A percentile compares a stretch with the other conserved stretches of the same genome.
These are phyloP conservation scores for Mycena vulgaris DNA, from an alignment of 768 basidiomycete species.

Conservation along the genomic window DNA sequence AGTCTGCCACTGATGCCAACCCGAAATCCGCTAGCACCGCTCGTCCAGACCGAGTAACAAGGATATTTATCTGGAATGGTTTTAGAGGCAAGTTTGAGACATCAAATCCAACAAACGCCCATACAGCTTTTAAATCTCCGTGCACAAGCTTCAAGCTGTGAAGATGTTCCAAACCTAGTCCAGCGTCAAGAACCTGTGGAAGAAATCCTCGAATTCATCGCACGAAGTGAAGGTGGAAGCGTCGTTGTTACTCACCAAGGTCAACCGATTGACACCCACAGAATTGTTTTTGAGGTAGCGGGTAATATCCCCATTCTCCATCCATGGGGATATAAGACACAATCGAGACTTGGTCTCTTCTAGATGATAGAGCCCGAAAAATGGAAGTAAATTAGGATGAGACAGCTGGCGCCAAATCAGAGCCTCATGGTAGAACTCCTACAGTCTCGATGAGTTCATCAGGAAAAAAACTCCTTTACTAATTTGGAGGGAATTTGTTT, in stretches of 20 bases:
- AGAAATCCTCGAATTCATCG: too few relatives aligned
- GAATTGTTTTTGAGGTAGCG: constrained; percentile 47
- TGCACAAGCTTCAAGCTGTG: constrained; percentile 47
- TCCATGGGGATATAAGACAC: constrained; percentile 58
- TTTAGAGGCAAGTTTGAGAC: not conserved
- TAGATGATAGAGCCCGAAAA: constrained; percentile 46
- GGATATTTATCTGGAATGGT: constrained; percentile 42
- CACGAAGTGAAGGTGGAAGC: not conserved
- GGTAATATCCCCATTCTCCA: constrained; percentile 50
- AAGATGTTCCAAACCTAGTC: constrained; percentile 47
- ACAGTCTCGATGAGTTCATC: too few relatives aligned
- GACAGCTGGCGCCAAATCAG: constrained; percentile 51
- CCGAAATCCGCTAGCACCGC: constrained; percentile 50
- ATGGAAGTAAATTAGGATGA: constrained; percentile 50
- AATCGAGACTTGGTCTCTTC: constrained; percentile 34
- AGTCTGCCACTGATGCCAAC: constrained; percentile 41
- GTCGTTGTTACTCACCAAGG: constrained; percentile 49
- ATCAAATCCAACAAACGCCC: not conserved
- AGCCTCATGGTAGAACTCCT: constrained; percentile 40
- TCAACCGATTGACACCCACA: constrained; percentile 40
- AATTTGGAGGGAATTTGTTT: too few relatives aligned
- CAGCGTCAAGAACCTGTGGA: constrained; percentile 44
- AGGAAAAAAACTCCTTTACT: too few relatives aligned
- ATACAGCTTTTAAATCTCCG: constrained; percentile 51
- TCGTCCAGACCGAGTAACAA: constrained; percentile 42